Evolutionary conservation across 176 grass and related monocot species (phyloP).

Genomic region (Eleusine indica): DNA sequence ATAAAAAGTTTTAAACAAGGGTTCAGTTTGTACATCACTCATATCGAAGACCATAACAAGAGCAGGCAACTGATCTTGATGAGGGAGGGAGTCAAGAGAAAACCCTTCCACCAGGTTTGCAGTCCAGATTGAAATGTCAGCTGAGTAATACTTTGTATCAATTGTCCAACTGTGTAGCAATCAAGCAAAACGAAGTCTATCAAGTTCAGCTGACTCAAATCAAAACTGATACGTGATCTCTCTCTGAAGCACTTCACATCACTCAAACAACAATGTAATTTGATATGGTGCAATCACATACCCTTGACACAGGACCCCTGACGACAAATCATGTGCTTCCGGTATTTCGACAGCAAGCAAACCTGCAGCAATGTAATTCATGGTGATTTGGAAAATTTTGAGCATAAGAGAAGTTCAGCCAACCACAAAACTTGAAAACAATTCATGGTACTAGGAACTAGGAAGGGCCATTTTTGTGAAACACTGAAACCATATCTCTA

Average conservation of each 20-base stretch:
- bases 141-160: slow-evolving; percentile 92
- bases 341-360: slow-evolving; percentile 69
- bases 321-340: slow-evolving; percentile 71
- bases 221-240: background rate
- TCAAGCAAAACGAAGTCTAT: slow-evolving; percentile 26
- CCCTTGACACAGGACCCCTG: slow-evolving; percentile 85
- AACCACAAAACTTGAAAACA: background rate
- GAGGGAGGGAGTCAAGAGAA: slow-evolving; percentile 61
- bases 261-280: slow-evolving; percentile 31
- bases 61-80: slow-evolving; percentile 59
- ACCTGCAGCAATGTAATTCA: slow-evolving; percentile 48
- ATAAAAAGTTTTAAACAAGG: background rate
- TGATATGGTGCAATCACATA: slow-evolving; percentile 36
- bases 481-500: background rate
- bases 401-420: background rate
- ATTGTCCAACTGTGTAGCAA: slow-evolving; percentile 78
- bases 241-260: background rate
- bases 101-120: slow-evolving; percentile 75
- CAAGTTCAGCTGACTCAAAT: background rate
- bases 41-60: slow-evolving; percentile 94
- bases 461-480: background rate
- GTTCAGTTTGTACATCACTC: slow-evolving; percentile 63
- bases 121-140: slow-evolving; percentile 83
- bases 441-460: background rate
- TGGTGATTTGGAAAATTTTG: slow-evolving; percentile 9